Base-by-base conservation (phyloP, 768 basidiomycete genomes). In the Leccinum variicolor region DNA sequence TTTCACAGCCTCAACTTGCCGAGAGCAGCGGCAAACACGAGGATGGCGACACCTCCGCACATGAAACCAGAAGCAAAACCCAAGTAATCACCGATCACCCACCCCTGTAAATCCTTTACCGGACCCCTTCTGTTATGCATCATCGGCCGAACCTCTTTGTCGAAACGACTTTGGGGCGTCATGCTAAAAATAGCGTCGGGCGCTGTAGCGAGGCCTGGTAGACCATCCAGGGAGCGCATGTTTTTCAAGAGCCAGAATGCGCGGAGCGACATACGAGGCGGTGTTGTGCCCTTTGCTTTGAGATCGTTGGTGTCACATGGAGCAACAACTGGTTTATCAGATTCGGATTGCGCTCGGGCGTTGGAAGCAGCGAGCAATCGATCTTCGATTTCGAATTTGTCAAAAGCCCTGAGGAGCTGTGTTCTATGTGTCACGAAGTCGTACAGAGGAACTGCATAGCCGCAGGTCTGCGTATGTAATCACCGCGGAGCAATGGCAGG, bases 391-490 rank as follows among this genome's bases (percentile, higher is more conserved):
- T 87, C 85, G 45, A 72, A 75, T 62, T 72, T 75, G 6, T 69
- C 67, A 19, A 75, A 72, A 67, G 65, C 73, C 39, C 78, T 72
- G 33, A 78, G 72, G 19, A 85, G 79, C 11, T 76, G 78, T 10
- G 75, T 79, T 19, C 87, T 83, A 58, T 85, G 81, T 14, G 73
- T 72, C 50, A 79, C 74, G 72, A 84, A 89, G 39, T 77, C 73
- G 69, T 82, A 87, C 60, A 79, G 75, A 5, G 87, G 86, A 34
- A 89, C 83, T 3, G 80, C 78, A 60, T 77, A 88, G 21, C 87
- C 86, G 59, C 86, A 89, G 6, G 85, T 84, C 87, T 88, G 62
- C 14, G 23, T 46, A 25, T 45, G 43, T 45, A 45, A 45, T 45
- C 11, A 21, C 19, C 43, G 21, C 19, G 43, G 43, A 45, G 43